Percentiles rank a stretch among this genome's conserved stretches.
These are phyloP conservation scores for Astrocystis sublimbata DNA, from an alignment of 495 filamentous ascomycete species.

Conservation along the genomic window DNA sequence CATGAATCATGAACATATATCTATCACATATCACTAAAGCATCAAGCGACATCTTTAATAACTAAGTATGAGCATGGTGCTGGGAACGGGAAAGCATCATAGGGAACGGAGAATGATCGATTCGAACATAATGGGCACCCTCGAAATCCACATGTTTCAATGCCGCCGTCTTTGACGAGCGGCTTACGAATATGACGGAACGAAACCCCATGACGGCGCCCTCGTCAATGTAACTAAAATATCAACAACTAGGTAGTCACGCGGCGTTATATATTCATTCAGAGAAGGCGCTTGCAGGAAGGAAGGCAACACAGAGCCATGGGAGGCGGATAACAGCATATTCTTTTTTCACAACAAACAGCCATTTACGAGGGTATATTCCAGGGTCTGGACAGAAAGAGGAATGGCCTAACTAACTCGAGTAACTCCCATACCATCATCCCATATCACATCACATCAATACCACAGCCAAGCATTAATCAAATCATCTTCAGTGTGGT, in stretches of 20 bases:
- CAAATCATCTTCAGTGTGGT: too few species aligned
- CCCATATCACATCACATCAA: too few species aligned
- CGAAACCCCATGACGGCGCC: too few species aligned
- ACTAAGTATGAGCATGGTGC: constrained; percentile 11
- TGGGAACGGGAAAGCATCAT: constrained; percentile 1
- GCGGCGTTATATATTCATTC: constrained; percentile 12
- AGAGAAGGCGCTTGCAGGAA: constrained; percentile 6
- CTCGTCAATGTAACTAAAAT: too few species aligned
- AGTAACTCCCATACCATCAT: too few species aligned
- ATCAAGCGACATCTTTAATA: constrained; percentile 6
- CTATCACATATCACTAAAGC: constrained; percentile 13
- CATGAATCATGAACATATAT: too few species aligned
- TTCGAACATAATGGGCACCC: background rate
- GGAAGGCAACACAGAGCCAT: constrained; percentile 2
- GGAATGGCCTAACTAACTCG: constrained; percentile 20
- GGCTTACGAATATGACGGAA: constrained; percentile 4
- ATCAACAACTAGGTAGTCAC: constrained; percentile 5
- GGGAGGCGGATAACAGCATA: constrained; percentile 11
- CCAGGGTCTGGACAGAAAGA: constrained; percentile 19
- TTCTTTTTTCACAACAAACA: constrained; percentile 25
- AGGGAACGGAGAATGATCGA: constrained; percentile 8
- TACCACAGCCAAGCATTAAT: constrained; percentile 17
- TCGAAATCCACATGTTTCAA: background rate
- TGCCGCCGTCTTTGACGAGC: constrained; percentile 3
- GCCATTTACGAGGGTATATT: constrained; percentile 34